Conservation (phyloP, 1,284 basidiomycete species). For the Papiliotrema fonsecae region DNA sequence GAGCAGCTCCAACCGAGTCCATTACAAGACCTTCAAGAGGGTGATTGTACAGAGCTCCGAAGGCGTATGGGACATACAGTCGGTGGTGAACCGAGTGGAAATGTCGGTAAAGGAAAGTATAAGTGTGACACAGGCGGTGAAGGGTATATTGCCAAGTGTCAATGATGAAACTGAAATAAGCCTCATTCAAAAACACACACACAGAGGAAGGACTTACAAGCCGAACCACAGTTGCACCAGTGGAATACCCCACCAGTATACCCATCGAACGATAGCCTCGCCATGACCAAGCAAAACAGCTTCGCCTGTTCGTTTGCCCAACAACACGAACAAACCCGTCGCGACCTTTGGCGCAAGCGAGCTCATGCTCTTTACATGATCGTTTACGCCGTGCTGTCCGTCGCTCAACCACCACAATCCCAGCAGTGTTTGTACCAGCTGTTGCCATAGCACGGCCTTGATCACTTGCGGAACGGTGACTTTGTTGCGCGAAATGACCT, state of each 20-base stretch:
- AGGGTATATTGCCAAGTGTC: conserved; percentile 99
- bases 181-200: neutral
- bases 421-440: conserved; percentile 74
- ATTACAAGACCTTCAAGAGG: conserved; percentile 90
- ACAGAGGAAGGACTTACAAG: conserved; percentile 60
- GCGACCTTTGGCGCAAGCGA: conserved; percentile 51
- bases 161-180: conserved; percentile 70
- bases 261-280: conserved; percentile 57
- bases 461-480: conserved; percentile 69
- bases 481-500: conserved; percentile 71
- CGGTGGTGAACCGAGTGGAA: conserved; percentile 95
- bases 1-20: conserved; percentile 73
- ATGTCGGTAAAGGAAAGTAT: conserved; percentile 84
- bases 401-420: conserved; percentile 67
- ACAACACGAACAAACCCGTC: conserved; percentile 49
- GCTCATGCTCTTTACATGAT: conserved; percentile 47
- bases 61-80: conserved; percentile 95
- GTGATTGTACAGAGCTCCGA: conserved; percentile 96
- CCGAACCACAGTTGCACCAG: conserved; percentile 68
- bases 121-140: conserved; percentile 87
- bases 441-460: conserved; percentile 75
- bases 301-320: conserved; percentile 46
- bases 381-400: conserved; percentile 39
- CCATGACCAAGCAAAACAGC: conserved; percentile 52
- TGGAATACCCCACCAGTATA: conserved; percentile 96